Evolutionary conservation across 352 stramenopile genomes (phyloP), one percentile per base, ranked within the genome.

Genomic region (Peronospora destructor): DNA sequence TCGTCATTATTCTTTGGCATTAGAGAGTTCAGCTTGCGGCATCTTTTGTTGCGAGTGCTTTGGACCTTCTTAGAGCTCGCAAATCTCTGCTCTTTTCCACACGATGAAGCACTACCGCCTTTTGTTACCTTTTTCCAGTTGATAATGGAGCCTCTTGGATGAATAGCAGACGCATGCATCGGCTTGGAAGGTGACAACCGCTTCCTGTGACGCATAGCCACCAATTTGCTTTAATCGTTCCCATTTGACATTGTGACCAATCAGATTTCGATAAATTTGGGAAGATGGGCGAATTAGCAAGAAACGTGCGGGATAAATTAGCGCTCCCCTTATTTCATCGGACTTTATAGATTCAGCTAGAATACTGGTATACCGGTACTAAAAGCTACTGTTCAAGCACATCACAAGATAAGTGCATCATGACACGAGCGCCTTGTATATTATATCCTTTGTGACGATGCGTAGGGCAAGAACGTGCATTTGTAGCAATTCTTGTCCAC

Each of bases 81-180:
- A 8, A 40, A 9, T 2, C 36, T 8, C 36, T 65, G 40, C 1
- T 57, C 59, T 12, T 61, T 68, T 7, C 23, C 40, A 10, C 19
- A 28, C 26, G 34, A 33, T 9, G n/a, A 41, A 13, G n/a, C 12
- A 16, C 3, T 34, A 0, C 16, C 49, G n/a, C 4, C 33, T 0
- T 56, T 51, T 32, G 11, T 30, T 1, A 37, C 48, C 49, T 65
- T 64, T 17, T 62, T 48, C 55, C 55, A 65, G 54, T 65, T 61
- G 36, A 55, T 68, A 17, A 45, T 3, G 13, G 45, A 13, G 19
- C 36, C 43, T 36, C 13, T 10, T 3, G 45, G 16, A 9, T 34
- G 49, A 47, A 44, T 42, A 6, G 7, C 7, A 5, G 56, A 53
- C 32, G 41, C 49, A 55, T 64, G 57, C 29, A 53, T 29, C 17